Evolutionary conservation across 139 green algal genomes (phyloP), one percentile per base, ranked within the genome.

Genomic region (Eudorina sp.): DNA sequence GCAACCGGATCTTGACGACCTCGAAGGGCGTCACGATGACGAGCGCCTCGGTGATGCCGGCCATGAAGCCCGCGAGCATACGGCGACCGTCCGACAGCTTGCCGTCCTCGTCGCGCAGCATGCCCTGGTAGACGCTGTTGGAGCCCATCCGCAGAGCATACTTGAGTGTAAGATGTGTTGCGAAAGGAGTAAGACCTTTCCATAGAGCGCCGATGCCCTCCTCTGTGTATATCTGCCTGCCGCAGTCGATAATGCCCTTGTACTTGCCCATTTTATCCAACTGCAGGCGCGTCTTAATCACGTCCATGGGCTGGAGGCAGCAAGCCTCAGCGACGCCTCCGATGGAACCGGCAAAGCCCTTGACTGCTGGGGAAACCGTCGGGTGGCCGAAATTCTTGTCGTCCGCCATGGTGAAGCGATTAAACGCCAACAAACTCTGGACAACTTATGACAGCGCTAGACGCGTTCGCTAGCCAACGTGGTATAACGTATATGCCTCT

Each of bases 1-100:
- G 97, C 89, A 99, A 90, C 76, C 96, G 91, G 75, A 99, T 99
- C 92, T 99, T 99, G 58, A 98, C 94, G 41, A 98, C 96, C 92
- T 99, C 97, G 89, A 99, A 99, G 11, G 97, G 97, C 16, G 97
- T 99, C 36, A 99, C 97, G 41, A 99, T 97, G 0, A 99, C 75
- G 36, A 99, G 84, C 7, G 97, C 97, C 89, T 99, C 97, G 41
- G 94, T 97, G 86, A 99, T 96, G 58, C 97, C 92, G 19, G 95
- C 95, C 51, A 94, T 85, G 76, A 99, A 97, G 34, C 97, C 97
- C 0, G 97, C 96, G 4, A 82, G 66, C 90, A 97, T 93, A 25
- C 96, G 93, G 14, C 92, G 41, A 1, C 76, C 77, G 25, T 93
- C 90, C 6, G 84, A 91, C 55, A 98, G 86, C 66, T 96, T 86